phyloP scores from a whole-genome alignment of 768 basidiomycete species.

The Russula sp. region DNA sequence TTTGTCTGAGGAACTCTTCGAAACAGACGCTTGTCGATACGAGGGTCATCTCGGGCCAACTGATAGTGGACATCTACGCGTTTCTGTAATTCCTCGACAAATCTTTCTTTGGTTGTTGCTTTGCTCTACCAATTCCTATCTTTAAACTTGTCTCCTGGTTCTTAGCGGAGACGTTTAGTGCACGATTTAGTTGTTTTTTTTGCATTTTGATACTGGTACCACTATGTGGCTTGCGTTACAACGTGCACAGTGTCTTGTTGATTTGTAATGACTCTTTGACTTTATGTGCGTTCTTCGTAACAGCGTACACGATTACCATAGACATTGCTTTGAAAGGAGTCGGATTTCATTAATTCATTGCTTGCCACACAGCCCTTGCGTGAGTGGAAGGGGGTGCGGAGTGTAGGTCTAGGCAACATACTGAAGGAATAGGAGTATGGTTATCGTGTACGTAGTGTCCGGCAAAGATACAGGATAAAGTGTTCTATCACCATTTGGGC shows the following conservation, averaged over 20 bases:
- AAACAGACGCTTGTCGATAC: background rate
- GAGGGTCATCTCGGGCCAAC: slow-evolving; percentile 5
- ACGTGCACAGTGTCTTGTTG: background rate
- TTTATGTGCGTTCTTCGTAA: background rate
- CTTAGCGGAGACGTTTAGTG: slow-evolving; percentile 21
- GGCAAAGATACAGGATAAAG: too few species aligned
- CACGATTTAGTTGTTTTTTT: slow-evolving; percentile 8
- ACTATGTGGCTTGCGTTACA: background rate
- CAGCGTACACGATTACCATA: background rate
- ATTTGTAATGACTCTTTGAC: background rate
- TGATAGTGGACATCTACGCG: slow-evolving; percentile 18
- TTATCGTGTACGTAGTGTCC: too few species aligned
- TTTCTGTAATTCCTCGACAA: slow-evolving; percentile 15
- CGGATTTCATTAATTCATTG: background rate
- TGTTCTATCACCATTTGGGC: too few species aligned
- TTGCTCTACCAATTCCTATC: slow-evolving; percentile 12
- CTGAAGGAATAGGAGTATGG: too few species aligned
- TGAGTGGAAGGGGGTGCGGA: too few species aligned
- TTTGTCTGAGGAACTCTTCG: slow-evolving; percentile 34
- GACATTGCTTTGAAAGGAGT: background rate
- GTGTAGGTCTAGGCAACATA: too few species aligned
- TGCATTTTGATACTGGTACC: slow-evolving; percentile 25
- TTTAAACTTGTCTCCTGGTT: slow-evolving; percentile 5
- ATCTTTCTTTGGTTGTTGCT: background rate
- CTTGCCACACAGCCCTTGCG: too few species aligned